Percentiles rank a stretch among this genome's conserved stretches.
Conservation (phyloP, 306 rosid genomes). For the Cicer judaicum region DNA sequence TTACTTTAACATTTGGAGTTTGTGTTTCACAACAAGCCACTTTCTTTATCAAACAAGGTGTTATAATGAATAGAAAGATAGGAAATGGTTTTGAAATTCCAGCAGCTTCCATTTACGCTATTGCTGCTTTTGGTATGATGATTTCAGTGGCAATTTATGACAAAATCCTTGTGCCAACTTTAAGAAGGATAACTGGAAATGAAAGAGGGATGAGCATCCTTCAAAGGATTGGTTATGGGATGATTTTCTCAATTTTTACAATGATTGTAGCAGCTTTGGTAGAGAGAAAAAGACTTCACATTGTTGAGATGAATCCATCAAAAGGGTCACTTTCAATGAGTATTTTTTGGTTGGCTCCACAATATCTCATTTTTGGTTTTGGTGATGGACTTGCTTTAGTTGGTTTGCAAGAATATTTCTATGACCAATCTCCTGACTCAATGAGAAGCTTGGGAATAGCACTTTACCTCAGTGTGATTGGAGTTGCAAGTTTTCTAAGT, state of each 20-base stretch:
- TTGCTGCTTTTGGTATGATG: conserved; percentile 73
- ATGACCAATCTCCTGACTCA: conserved; percentile 86
- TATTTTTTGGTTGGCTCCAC: too few relatives aligned
- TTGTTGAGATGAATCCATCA: conserved; percentile 40
- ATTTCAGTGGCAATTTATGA: conserved; percentile 66
- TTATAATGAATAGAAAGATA: too few relatives aligned
- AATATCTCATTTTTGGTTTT: too few relatives aligned
- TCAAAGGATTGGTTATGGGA: conserved; percentile 63
- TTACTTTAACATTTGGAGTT: conserved; percentile 69
- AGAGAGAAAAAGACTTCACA: conserved; percentile 59
- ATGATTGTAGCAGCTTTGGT: conserved; percentile 72
- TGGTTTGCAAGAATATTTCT: conserved; percentile 69
- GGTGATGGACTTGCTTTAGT: too few relatives aligned
- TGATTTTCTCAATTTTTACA: conserved; percentile 55
- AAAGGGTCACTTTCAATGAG: too few relatives aligned
- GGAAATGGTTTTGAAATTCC: conserved; percentile 47
- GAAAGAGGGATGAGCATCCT: conserved; percentile 58
- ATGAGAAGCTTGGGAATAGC: conserved; percentile 86
- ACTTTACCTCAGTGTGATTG: conserved; percentile 35
- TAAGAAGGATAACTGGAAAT: conserved; percentile 63
- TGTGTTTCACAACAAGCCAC: conserved; percentile 70
- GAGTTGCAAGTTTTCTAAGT: conserved; percentile 67
- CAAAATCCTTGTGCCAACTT: conserved; percentile 63
- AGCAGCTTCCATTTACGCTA: conserved; percentile 66
- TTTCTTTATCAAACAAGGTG: conserved; percentile 82